Evolutionary conservation across 352 stramenopile species (phyloP).

Genomic region (Aphanomyces stellatus): DNA sequence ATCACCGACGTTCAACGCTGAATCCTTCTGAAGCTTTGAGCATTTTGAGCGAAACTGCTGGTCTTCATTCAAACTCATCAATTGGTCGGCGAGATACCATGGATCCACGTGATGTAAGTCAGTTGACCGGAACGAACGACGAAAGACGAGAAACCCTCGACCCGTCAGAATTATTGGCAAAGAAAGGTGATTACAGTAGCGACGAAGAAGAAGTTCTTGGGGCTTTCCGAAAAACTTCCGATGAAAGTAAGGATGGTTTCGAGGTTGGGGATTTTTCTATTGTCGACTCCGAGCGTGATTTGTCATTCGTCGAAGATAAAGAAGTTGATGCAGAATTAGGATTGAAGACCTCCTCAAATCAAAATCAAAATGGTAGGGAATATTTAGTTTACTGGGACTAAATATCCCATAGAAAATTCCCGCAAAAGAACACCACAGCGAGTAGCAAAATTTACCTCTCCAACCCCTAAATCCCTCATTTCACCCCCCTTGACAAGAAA

Average conservation of each 20-base stretch:
- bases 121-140: neutral
- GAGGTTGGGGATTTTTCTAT: conserved; percentile 6
- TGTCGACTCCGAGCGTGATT: neutral
- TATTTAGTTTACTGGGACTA: no score
- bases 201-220: conserved; percentile 4
- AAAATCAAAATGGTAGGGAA: no score
- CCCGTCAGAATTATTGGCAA: neutral
- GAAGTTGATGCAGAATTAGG: neutral
- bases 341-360: no score
- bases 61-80: neutral
- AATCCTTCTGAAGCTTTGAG: neutral
- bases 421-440: neutral
- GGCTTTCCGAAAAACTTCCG: neutral
- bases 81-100: neutral
- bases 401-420: neutral
- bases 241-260: no score
- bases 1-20: neutral
- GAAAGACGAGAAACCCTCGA: neutral
- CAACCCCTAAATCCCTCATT: neutral
- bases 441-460: neutral
- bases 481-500: neutral
- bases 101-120: neutral
- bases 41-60: neutral
- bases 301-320: neutral
- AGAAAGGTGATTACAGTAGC: neutral